Percentiles rank a stretch among this genome's conserved stretches.
These are phyloP conservation scores for Ganoderma meredithae DNA, from an alignment of 1,284 basidiomycete species.

Conservation along the genomic window DNA sequence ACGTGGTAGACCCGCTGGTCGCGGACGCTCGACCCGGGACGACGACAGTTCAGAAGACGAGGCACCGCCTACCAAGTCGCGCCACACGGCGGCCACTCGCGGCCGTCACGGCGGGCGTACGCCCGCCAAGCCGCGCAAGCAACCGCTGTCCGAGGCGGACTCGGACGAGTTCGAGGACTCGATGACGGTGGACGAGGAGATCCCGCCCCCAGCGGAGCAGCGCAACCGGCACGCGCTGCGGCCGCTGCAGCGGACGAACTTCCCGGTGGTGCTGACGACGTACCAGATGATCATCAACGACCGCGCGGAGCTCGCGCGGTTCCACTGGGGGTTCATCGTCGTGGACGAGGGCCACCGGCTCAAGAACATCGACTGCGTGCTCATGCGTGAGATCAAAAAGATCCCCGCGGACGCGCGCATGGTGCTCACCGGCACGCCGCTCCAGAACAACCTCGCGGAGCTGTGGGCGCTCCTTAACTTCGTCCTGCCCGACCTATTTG, in stretches of 20 bases:
- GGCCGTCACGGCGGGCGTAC: conserved; percentile 33
- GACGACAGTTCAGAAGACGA: conserved; percentile 24
- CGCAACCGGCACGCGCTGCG: conserved; percentile 30
- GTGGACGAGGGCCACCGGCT: conserved; percentile 96
- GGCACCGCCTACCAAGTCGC: conserved; percentile 9
- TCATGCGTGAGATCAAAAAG: conserved; percentile 92
- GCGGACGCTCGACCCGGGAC: conserved; percentile 13
- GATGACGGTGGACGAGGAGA: conserved; percentile 26
- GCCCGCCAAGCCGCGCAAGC: conserved; percentile 21
- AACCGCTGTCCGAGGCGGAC: conserved; percentile 32
- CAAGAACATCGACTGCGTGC: conserved; percentile 91
- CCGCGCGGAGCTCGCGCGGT: conserved; percentile 67
- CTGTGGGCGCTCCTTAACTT: conserved; percentile 97
- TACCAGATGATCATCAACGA: conserved; percentile 95
- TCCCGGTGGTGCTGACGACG: conserved; percentile 88
- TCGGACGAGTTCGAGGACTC: conserved; percentile 31
- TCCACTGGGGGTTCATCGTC: conserved; percentile 92
- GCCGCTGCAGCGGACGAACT: conserved; percentile 49
- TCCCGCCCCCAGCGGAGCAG: conserved; percentile 20
- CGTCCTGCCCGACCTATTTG: conserved; percentile 91
- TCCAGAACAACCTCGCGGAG: conserved; percentile 95
- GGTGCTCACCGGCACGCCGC: conserved; percentile 92
- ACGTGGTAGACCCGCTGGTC: conserved; percentile 20
- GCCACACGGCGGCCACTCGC: conserved; percentile 23
- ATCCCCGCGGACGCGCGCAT: conserved; percentile 88